Evolutionary conservation across 768 basidiomycete species (phyloP).

Genomic region (Mycena kentingensis): DNA sequence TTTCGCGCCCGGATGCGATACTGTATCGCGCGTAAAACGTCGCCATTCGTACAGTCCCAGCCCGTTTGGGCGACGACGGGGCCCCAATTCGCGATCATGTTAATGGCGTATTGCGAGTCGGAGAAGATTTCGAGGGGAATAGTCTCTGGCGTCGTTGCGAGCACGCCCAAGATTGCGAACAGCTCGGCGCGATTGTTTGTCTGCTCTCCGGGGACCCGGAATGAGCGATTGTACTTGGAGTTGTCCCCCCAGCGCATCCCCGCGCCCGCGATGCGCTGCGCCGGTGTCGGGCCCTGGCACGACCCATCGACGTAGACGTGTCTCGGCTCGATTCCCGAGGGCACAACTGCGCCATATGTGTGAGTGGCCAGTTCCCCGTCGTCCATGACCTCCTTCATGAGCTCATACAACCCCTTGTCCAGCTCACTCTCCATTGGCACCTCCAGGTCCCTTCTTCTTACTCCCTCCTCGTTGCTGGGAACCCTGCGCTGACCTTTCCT

Average conservation of each 20-base stretch:
- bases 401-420: background rate
- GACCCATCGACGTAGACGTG: background rate
- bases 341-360: background rate
- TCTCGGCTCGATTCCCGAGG: background rate
- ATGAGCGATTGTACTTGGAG: background rate
- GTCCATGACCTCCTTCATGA: background rate
- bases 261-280: too few relatives aligned
- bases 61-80: background rate
- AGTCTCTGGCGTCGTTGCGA: background rate
- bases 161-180: background rate
- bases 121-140: background rate
- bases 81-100: slow-evolving; percentile 1
- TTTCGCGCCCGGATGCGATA: background rate
- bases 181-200: slow-evolving; percentile 3
- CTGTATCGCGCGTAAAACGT: background rate
- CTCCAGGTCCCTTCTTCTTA: background rate
- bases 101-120: slow-evolving; percentile 1
- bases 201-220: background rate
- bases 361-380: background rate
- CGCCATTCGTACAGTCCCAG: slow-evolving; percentile 4
- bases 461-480: background rate
- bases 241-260: background rate
- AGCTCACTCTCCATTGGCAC: background rate
- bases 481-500: background rate
- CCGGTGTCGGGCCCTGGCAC: background rate